These are phyloP conservation scores for Cicer cuneatum DNA, from an alignment of 306 rosid species.

Conservation along the genomic window DNA sequence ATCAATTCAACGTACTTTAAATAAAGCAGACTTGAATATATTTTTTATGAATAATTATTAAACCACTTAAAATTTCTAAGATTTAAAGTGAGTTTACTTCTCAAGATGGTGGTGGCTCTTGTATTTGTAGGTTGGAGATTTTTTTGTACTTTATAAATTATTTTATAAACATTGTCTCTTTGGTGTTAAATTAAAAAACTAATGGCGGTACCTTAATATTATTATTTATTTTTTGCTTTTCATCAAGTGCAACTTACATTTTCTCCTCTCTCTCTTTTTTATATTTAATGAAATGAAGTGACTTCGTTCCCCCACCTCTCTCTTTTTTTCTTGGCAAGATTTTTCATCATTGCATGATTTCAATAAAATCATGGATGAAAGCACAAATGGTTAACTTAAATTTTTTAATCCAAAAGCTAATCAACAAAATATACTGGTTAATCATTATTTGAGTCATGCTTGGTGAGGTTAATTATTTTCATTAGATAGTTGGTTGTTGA, in stretches of 20 bases:
- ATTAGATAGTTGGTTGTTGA: constrained; percentile 28
- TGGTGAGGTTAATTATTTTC: constrained; percentile 35
- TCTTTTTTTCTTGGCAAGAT: constrained; percentile 13
- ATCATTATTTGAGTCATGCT: constrained; percentile 36
- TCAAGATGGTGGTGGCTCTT: constrained; percentile 1
- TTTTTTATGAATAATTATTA: no score
- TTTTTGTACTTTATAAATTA: neutral
- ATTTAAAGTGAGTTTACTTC: neutral
- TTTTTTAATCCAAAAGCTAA: constrained; percentile 33
- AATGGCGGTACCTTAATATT: constrained; percentile 21
- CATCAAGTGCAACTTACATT: constrained; percentile 31
- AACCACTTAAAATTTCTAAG: no score
- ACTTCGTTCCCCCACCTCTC: constrained; percentile 1
- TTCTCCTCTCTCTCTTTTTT: constrained; percentile 11
- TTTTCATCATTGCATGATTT: constrained; percentile 42
- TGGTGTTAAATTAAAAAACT: neutral
- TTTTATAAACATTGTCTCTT: neutral
- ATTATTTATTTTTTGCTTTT: constrained; percentile 45
- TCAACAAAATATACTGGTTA: constrained; percentile 17
- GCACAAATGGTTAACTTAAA: constrained; percentile 19
- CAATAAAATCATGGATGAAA: constrained; percentile 45
- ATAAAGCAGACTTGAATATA: no score
- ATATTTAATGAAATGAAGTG: constrained; percentile 30
- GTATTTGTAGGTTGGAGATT: neutral
- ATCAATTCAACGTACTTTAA: no score